Evolutionary conservation across 163 green algal species (phyloP).

Genomic region (Botryococcus braunii): DNA sequence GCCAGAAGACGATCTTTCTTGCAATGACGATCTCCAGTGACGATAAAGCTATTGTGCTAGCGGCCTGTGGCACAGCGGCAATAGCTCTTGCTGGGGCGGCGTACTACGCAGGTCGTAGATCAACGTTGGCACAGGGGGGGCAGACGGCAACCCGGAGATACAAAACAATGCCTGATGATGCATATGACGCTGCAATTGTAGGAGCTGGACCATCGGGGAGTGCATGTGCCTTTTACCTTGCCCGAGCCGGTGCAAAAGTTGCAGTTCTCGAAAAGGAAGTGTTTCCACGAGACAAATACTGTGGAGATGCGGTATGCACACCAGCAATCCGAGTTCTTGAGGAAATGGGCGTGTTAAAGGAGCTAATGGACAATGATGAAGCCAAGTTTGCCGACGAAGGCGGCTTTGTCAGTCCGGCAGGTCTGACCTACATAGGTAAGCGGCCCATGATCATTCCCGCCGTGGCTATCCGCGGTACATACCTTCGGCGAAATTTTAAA

Average conservation of each 20-base stretch:
- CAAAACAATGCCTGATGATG: slow-evolving; percentile 55
- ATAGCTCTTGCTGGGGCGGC: too few species aligned
- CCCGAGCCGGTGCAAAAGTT: slow-evolving; percentile 65
- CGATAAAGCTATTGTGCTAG: too few species aligned
- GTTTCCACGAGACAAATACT: slow-evolving; percentile 58
- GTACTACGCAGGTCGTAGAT: neutral
- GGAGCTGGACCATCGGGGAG: slow-evolving; percentile 73
- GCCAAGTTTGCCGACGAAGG: slow-evolving; percentile 81
- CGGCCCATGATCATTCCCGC: too few species aligned
- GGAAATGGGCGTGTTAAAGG: slow-evolving; percentile 62
- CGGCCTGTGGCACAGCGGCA: too few species aligned
- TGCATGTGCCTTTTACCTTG: slow-evolving; percentile 64
- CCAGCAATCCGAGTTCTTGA: slow-evolving; percentile 69
- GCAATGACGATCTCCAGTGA: too few species aligned
- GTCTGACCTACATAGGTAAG: slow-evolving; percentile 77
- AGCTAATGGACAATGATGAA: slow-evolving; percentile 75
- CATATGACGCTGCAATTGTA: slow-evolving; percentile 80
- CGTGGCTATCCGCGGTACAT: too few species aligned
- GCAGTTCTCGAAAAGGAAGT: slow-evolving; percentile 80
- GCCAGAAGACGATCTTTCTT: too few species aligned
- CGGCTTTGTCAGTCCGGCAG: slow-evolving; percentile 75
- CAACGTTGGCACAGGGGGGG: neutral
- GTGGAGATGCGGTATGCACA: slow-evolving; percentile 59
- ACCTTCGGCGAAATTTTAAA: too few species aligned
- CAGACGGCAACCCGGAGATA: too few species aligned